phyloP scores from a whole-genome alignment of 73 alveolate genomes.

The Tetrahymena malaccensis region DNA sequence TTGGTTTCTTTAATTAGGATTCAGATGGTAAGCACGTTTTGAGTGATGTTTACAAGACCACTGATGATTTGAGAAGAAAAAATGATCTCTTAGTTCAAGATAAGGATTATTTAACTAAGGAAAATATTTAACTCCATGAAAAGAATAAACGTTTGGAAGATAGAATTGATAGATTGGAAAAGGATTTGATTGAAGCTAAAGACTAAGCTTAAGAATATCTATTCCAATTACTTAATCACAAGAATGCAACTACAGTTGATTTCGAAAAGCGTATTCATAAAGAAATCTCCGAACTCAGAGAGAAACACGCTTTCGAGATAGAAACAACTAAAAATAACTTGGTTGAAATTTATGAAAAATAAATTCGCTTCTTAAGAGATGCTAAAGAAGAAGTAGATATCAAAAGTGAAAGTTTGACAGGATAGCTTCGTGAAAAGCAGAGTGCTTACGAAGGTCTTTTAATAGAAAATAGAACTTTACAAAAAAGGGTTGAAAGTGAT shows the following conservation, averaged over 20 bases:
- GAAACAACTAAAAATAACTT: slow-evolving; percentile 53
- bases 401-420: slow-evolving; percentile 45
- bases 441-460: slow-evolving; percentile 63
- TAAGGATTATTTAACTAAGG: slow-evolving; percentile 62
- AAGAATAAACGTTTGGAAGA: slow-evolving; percentile 70
- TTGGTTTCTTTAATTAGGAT: slow-evolving; percentile 26
- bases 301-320: slow-evolving; percentile 67
- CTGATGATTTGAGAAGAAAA: slow-evolving; percentile 48
- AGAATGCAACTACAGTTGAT: slow-evolving; percentile 47
- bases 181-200: slow-evolving; percentile 63
- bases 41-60: slow-evolving; percentile 10
- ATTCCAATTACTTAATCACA: slow-evolving; percentile 58
- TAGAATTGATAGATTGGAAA: slow-evolving; percentile 65
- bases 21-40: slow-evolving; percentile 1
- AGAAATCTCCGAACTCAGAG: slow-evolving; percentile 68
- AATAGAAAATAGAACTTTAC: slow-evolving; percentile 56
- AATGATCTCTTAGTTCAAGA: slow-evolving; percentile 70
- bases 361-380: slow-evolving; percentile 60
- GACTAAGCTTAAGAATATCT: slow-evolving; percentile 65
- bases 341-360: slow-evolving; percentile 67
- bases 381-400: slow-evolving; percentile 65
- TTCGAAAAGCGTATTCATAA: slow-evolving; percentile 50
- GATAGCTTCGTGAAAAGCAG: slow-evolving; percentile 57
- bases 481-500: slow-evolving; percentile 64
- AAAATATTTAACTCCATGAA: slow-evolving; percentile 47